Base-by-base conservation (phyloP, 2,329 filamentous ascomycete species). In the Botrytis medusae region DNA sequence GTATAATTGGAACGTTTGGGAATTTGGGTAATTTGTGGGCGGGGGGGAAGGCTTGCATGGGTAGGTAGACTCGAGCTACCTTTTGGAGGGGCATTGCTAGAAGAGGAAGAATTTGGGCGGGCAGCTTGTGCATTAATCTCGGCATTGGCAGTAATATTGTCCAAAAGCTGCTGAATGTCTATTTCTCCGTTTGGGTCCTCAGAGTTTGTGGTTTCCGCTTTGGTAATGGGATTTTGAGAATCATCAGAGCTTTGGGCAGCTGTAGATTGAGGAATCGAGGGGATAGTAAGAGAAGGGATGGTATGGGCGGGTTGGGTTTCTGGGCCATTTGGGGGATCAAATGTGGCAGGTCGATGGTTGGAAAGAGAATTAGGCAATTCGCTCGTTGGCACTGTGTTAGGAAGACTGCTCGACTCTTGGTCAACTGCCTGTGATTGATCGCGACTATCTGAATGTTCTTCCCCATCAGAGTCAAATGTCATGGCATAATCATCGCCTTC, bases 141-240 rank as follows among this genome's bases (percentile, higher is more conserved):
- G 71, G 80, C 81, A 79, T 81, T 82, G 54, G 81, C 81, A 71
- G 80, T 81, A 73, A 82, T 82, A 72, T 81, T 81, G 76, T 82
- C 81, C 74, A 82, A 75, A 71, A 82, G 75, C 71, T 81, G 80
- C 73, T 82, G 81, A 54, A 82, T 82, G 72, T 81, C 81, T 79
- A 81, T 80, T 59, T 77, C 81, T 74, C 77, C 79, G 75, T 75
- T 79, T 60, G 77, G 46, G 74, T 79, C 77, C 68, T 80, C 78
- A 67, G 77, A 73, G 63, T 72, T 54, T 72, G 70, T 73, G 68
- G 74, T 54, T 69, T 77, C 75, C 37, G 75, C 74, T 51, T 77
- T 69, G 40, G 74, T 73, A 63, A 75, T 71, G 42, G 77, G 72
- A 59, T 60, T 69, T 65, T 76, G 59, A 70, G 62, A 40, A 62